Conservation (phyloP, 495 filamentous ascomycete genomes). For the Margaritispora aquatica region DNA sequence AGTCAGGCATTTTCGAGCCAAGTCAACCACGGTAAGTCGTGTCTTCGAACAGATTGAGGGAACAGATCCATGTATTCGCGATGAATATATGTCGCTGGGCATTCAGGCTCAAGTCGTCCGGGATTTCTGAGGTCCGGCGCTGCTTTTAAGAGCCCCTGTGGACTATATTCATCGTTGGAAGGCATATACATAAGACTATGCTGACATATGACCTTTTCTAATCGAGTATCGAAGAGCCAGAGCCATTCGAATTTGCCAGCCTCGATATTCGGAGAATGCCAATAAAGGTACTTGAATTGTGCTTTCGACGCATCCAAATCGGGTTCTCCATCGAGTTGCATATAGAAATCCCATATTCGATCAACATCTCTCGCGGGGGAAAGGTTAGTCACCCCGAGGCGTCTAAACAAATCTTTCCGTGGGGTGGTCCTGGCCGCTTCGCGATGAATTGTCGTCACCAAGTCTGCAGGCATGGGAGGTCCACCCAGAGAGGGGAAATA, state of each 20-base stretch:
- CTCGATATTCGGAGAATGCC: neutral
- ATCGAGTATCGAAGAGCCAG: neutral
- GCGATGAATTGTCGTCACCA: neutral
- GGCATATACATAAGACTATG: neutral
- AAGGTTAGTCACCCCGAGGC: neutral
- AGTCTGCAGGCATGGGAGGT: slow-evolving; percentile 1
- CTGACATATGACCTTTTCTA: neutral
- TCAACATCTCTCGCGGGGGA: neutral
- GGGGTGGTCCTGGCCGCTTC: neutral
- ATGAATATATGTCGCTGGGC: neutral
- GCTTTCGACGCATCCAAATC: neutral
- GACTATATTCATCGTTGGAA: slow-evolving; percentile 9
- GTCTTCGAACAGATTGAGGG: neutral
- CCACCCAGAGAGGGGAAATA: slow-evolving; percentile 1
- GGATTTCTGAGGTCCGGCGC: neutral
- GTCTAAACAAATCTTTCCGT: neutral
- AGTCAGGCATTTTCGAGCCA: slow-evolving; percentile 1
- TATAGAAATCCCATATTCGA: neutral
- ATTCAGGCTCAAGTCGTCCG: neutral
- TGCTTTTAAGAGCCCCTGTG: neutral
- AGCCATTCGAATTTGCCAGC: neutral
- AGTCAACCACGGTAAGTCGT: neutral
- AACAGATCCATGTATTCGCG: neutral
- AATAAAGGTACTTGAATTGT: slow-evolving; percentile 1
- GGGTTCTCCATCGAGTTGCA: neutral